A percentile compares a stretch with the other conserved stretches of the same genome.
These are phyloP conservation scores for Sideroxylon spinosum DNA, from an alignment of 179 eudicot genomes.

Conservation along the genomic window DNA sequence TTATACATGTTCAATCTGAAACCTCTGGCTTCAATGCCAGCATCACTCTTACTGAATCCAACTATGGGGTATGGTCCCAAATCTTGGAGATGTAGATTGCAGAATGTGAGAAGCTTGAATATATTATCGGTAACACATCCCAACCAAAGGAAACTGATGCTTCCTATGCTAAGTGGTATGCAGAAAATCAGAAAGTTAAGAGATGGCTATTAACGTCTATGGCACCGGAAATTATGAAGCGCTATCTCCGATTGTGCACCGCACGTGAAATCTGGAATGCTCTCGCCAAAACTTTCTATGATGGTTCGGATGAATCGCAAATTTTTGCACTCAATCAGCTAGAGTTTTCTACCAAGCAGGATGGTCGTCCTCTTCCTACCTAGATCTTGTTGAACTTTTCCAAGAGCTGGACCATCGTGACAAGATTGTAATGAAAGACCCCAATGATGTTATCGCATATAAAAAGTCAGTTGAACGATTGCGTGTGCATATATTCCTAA, in stretches of 20 bases:
- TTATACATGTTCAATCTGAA: neutral
- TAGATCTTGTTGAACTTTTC: neutral
- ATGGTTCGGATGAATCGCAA: neutral
- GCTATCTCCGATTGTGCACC: neutral
- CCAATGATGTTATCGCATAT: neutral
- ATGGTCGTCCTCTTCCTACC: neutral
- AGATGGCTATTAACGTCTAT: neutral
- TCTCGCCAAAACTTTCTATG: conserved; percentile 7
- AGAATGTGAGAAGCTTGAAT: neutral
- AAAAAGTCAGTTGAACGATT: neutral
- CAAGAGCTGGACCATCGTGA: conserved; percentile 10
- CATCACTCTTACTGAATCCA: neutral
- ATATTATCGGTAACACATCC: neutral
- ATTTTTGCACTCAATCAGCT: neutral
- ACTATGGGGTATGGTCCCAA: neutral
- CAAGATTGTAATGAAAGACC: neutral
- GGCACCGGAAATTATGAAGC: neutral
- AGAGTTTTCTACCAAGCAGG: neutral
- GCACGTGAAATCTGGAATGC: neutral
- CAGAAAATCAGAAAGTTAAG: conserved; percentile 9
- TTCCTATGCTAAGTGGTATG: conserved; percentile 6
- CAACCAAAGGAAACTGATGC: neutral
- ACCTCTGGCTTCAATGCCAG: neutral
- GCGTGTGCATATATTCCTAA: conserved; percentile 7
- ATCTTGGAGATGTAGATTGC: neutral